These are phyloP conservation scores for Dictyophora rubrovolvata DNA, from an alignment of 768 basidiomycete genomes.

Conservation along the genomic window DNA sequence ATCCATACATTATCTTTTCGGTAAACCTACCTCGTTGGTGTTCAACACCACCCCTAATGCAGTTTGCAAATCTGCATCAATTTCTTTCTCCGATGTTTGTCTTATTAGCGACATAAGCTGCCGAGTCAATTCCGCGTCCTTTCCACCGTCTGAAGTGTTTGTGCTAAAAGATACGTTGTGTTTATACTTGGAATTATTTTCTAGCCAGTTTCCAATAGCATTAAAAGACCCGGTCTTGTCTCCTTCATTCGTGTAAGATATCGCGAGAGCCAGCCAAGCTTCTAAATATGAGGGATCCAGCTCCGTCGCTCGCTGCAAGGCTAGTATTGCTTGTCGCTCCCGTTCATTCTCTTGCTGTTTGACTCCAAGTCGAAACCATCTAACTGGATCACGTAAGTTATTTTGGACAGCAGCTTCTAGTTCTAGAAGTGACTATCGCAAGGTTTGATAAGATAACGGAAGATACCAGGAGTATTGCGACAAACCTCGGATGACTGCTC, in stretches of 20 bases:
- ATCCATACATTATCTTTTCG: not conserved
- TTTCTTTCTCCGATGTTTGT: conserved; percentile 39
- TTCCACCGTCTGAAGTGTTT: conserved; percentile 29
- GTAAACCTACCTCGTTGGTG: conserved; percentile 61
- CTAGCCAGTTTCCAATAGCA: conserved; percentile 79
- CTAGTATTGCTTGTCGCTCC: conserved; percentile 80
- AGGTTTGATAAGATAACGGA: conserved; percentile 10
- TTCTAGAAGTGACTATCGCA: conserved; percentile 67
- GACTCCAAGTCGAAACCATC: conserved; percentile 90
- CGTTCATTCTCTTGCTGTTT: conserved; percentile 98
- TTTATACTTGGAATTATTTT: conserved; percentile 46
- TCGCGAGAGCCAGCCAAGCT: conserved; percentile 83
- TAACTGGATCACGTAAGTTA: conserved; percentile 54
- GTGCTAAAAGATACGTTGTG: conserved; percentile 4
- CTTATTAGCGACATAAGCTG: conserved; percentile 76
- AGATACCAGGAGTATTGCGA: not conserved
- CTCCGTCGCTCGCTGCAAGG: conserved; percentile 69
- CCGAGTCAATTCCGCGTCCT: conserved; percentile 44
- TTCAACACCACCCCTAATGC: conserved; percentile 91
- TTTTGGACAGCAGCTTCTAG: conserved; percentile 83
- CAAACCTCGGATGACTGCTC: conserved; percentile 31
- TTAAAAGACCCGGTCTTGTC: conserved; percentile 64
- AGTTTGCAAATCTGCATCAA: conserved; percentile 94
- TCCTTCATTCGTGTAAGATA: conserved; percentile 86
- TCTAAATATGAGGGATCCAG: conserved; percentile 68